Percentiles rank a stretch among this genome's conserved stretches.
These are phyloP conservation scores for Populus simonii DNA, from an alignment of 345 rosid genomes.

Conservation along the genomic window DNA sequence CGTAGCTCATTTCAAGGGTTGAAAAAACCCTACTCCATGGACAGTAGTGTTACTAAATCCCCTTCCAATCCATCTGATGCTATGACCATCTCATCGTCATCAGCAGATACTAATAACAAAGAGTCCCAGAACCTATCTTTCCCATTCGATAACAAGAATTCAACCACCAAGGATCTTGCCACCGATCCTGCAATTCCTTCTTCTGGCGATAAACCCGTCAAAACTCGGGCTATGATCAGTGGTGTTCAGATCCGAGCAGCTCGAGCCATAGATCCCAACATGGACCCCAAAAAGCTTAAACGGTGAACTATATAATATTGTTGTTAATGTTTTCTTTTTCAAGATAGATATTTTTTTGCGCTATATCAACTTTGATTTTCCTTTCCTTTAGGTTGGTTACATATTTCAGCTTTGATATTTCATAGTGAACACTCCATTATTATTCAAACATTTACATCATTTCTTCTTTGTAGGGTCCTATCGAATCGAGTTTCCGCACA, in stretches of 20 bases:
- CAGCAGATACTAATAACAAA: background rate
- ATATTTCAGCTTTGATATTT: background rate
- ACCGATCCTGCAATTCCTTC: background rate
- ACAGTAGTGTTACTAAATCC: background rate
- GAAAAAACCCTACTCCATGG: conserved; percentile 17
- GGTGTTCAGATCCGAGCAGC: background rate
- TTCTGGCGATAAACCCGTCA: background rate
- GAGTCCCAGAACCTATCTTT: background rate
- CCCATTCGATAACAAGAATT: background rate
- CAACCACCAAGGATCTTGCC: background rate
- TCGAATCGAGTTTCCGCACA: conserved; percentile 21
- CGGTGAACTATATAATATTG: conserved; percentile 15
- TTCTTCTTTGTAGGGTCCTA: conserved; percentile 8
- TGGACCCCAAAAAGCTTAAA: conserved; percentile 36
- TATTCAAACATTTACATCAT: background rate
- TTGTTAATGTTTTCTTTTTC: background rate
- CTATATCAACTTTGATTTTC: background rate
- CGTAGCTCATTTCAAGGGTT: conserved; percentile 5
- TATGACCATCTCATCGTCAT: background rate
- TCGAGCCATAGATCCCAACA: conserved; percentile 2
- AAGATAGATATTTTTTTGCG: background rate
- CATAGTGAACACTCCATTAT: background rate
- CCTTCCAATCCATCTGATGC: background rate
- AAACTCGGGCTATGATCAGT: background rate
- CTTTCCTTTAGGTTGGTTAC: background rate